Conservation (phyloP, 1,284 basidiomycete genomes). For the Sporisorium iseilematis-ciliati region DNA sequence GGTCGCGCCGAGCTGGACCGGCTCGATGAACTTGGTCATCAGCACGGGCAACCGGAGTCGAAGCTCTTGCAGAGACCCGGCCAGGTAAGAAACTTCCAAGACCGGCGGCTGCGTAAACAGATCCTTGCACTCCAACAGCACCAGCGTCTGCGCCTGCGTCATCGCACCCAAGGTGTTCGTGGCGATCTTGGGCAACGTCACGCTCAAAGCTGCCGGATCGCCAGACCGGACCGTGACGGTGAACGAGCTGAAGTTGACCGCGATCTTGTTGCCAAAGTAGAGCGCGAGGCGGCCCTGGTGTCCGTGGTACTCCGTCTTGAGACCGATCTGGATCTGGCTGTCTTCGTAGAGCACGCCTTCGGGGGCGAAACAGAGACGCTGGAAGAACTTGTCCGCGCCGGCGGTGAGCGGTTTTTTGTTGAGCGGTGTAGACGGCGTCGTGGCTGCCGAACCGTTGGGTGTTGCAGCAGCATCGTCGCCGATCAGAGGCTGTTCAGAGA, state of each 20-base stretch:
- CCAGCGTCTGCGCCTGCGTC: conserved; percentile 89
- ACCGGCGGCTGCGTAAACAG: conserved; percentile 83
- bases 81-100: conserved; percentile 89
- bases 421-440: conserved; percentile 34
- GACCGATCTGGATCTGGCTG: conserved; percentile 90
- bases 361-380: conserved; percentile 81
- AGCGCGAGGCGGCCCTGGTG: conserved; percentile 90
- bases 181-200: conserved; percentile 89
- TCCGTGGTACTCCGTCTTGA: conserved; percentile 95
- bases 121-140: conserved; percentile 94
- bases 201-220: conserved; percentile 80
- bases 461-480: conserved; percentile 19
- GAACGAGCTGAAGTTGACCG: conserved; percentile 86
- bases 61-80: conserved; percentile 88
- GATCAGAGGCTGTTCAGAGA: conserved; percentile 38
- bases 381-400: conserved; percentile 78
- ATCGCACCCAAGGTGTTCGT: conserved; percentile 81
- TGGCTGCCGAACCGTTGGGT: conserved; percentile 24
- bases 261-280: conserved; percentile 95
- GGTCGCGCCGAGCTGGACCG: conserved; percentile 81
- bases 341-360: conserved; percentile 98
- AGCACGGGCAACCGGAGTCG: conserved; percentile 87
- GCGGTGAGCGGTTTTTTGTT: conserved; percentile 50
- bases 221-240: conserved; percentile 79
- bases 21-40: conserved; percentile 91